Conservation (phyloP, 495 filamentous ascomycete species). For the Aspergillus biplanus region DNA sequence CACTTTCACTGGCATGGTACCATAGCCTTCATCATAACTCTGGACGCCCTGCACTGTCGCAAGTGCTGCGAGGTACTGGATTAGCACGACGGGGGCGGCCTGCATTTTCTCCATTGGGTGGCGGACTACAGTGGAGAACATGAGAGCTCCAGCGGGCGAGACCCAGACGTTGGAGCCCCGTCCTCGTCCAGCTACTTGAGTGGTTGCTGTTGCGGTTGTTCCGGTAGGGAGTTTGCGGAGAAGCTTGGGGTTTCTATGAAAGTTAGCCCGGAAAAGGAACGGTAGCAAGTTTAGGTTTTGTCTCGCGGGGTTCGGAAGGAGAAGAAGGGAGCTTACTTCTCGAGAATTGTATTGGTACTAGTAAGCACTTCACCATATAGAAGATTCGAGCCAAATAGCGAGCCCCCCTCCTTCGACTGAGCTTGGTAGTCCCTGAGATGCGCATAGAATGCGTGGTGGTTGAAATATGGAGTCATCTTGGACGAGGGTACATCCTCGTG, state of each 20-base stretch:
- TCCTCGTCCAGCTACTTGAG: slow-evolving; percentile 88
- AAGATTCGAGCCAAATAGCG: slow-evolving; percentile 73
- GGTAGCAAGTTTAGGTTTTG: background rate
- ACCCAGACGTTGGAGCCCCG: slow-evolving; percentile 95
- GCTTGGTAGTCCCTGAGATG: slow-evolving; percentile 70
- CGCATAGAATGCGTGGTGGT: slow-evolving; percentile 78
- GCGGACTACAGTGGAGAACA: slow-evolving; percentile 84
- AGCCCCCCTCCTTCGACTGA: slow-evolving; percentile 54
- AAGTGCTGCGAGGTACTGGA: slow-evolving; percentile 90
- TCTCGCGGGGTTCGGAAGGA: background rate
- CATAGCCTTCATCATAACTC: slow-evolving; percentile 75
- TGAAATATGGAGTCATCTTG: slow-evolving; percentile 85
- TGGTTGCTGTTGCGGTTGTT: slow-evolving; percentile 88
- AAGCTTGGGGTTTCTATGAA: slow-evolving; percentile 70
- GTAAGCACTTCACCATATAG: slow-evolving; percentile 93
- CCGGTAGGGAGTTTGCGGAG: slow-evolving; percentile 78
- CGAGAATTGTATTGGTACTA: slow-evolving; percentile 92
- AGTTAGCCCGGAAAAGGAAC: slow-evolving; percentile 23
- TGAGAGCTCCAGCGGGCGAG: slow-evolving; percentile 80
- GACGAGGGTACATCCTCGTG: slow-evolving; percentile 68
- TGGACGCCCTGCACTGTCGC: slow-evolving; percentile 89
- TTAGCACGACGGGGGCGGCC: slow-evolving; percentile 84
- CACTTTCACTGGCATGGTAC: slow-evolving; percentile 74
- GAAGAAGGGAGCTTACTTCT: slow-evolving; percentile 65
- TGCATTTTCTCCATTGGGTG: slow-evolving; percentile 73